Conservation (phyloP, 352 stramenopile genomes). For the Globisporangium solare region DNA sequence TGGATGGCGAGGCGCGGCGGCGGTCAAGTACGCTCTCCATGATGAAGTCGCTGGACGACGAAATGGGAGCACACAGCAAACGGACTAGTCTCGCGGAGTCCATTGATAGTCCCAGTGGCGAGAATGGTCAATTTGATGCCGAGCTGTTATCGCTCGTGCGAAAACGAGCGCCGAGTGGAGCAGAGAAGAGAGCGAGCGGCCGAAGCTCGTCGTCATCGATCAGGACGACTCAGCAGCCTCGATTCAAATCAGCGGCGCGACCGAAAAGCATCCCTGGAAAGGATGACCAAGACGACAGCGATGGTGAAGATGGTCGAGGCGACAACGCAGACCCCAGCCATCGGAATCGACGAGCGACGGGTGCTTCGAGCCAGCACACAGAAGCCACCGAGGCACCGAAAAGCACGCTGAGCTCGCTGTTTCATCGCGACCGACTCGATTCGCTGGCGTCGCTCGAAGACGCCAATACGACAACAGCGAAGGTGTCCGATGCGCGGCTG, state of each 20-base stretch:
- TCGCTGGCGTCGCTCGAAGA: slow-evolving; percentile 11
- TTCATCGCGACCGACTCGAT: slow-evolving; percentile 25
- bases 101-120: slow-evolving; percentile 14
- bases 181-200: background rate
- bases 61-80: slow-evolving; percentile 3
- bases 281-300: slow-evolving; percentile 16
- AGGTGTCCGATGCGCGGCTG: slow-evolving; percentile 53
- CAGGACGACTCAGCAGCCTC: background rate
- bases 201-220: background rate
- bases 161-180: slow-evolving; percentile 26
- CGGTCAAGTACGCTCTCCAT: slow-evolving; percentile 59
- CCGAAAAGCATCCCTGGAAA: slow-evolving; percentile 32
- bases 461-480: slow-evolving; percentile 15
- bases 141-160: slow-evolving; percentile 44
- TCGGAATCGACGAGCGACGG: background rate
- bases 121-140: slow-evolving; percentile 31
- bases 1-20: slow-evolving; percentile 12
- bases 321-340: background rate
- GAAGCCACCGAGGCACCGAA: background rate
- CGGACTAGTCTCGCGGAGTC: slow-evolving; percentile 20
- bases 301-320: slow-evolving; percentile 3
- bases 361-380: background rate
- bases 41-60: slow-evolving; percentile 41
- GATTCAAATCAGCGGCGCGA: slow-evolving; percentile 7
- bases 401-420: slow-evolving; percentile 28